Conservation (phyloP, 2,329 filamentous ascomycete species). For the Fusarium sp. region DNA sequence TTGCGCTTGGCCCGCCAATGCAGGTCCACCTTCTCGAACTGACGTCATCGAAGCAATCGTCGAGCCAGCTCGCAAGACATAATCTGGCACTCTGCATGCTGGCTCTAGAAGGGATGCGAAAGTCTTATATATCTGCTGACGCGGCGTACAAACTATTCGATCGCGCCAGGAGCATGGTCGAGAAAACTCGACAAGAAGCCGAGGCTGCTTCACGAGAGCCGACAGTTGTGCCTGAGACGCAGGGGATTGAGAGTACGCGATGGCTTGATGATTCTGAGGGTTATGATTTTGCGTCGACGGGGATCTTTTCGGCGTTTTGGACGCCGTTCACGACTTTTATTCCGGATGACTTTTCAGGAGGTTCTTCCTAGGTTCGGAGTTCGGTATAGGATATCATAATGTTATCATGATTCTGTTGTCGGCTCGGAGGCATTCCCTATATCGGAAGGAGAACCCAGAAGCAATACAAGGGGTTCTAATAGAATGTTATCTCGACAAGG, state of each 20-base stretch:
- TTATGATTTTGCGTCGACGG: neutral
- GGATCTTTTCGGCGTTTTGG: neutral
- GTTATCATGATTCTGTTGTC: no score
- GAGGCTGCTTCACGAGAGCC: neutral
- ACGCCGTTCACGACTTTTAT: neutral
- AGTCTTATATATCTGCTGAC: conserved; percentile 16
- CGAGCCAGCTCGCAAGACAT: conserved; percentile 2
- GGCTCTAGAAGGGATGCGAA: conserved; percentile 15
- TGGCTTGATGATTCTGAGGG: conserved; percentile 5
- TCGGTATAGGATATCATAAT: neutral
- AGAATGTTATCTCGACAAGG: neutral
- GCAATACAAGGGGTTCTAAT: no score
- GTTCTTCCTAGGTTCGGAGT: neutral
- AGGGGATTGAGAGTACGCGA: neutral
- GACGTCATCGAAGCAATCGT: neutral
- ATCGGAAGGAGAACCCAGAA: no score
- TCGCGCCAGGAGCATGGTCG: conserved; percentile 4
- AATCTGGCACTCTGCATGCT: conserved; percentile 18
- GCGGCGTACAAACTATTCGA: conserved; percentile 18
- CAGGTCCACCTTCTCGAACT: conserved; percentile 14
- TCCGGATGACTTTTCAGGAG: neutral
- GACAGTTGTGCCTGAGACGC: neutral
- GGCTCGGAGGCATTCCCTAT: no score
- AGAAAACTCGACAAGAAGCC: neutral
- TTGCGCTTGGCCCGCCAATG: conserved; percentile 7